Conservation (phyloP, 2,329 filamentous ascomycete genomes). For the Neopestalotiopsis rosae region DNA sequence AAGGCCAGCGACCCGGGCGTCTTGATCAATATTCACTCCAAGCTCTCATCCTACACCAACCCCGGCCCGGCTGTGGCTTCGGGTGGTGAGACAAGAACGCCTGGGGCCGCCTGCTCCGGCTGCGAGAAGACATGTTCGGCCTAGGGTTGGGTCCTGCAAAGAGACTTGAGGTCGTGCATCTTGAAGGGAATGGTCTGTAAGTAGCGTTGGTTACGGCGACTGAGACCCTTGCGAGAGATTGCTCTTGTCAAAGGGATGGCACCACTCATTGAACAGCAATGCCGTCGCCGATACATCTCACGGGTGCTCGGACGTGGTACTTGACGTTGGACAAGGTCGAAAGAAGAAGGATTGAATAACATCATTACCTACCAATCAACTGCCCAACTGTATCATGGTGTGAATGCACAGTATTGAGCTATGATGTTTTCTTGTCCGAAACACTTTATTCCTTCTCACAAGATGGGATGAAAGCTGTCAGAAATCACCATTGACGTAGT, state of each 20-base stretch:
- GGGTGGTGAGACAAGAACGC: slow-evolving; percentile 31
- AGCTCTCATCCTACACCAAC: slow-evolving; percentile 32
- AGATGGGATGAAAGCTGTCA: not conserved
- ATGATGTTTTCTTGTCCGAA: not conserved
- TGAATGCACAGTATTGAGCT: too few species aligned
- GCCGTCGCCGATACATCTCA: too few species aligned
- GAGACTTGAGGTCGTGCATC: not conserved
- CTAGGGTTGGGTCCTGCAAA: slow-evolving; percentile 20
- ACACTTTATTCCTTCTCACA: not conserved
- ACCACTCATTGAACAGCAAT: too few species aligned
- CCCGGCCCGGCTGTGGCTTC: slow-evolving; percentile 34
- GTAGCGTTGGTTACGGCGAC: not conserved
- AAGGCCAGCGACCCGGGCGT: slow-evolving; percentile 33
- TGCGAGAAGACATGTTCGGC: slow-evolving; percentile 33
- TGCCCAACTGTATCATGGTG: too few species aligned
- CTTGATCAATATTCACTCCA: slow-evolving; percentile 39
- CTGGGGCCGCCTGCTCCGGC: slow-evolving; percentile 30
- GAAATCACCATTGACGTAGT: not conserved
- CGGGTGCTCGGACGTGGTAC: too few species aligned
- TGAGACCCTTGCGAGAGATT: too few species aligned
- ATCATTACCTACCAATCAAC: too few species aligned
- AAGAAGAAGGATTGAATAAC: too few species aligned
- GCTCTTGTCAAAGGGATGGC: too few species aligned
- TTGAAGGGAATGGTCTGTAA: not conserved
- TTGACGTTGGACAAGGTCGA: too few species aligned